Evolutionary conservation across 805 yeast species (phyloP).

Genomic region (Yamadazyma endophytica): DNA sequence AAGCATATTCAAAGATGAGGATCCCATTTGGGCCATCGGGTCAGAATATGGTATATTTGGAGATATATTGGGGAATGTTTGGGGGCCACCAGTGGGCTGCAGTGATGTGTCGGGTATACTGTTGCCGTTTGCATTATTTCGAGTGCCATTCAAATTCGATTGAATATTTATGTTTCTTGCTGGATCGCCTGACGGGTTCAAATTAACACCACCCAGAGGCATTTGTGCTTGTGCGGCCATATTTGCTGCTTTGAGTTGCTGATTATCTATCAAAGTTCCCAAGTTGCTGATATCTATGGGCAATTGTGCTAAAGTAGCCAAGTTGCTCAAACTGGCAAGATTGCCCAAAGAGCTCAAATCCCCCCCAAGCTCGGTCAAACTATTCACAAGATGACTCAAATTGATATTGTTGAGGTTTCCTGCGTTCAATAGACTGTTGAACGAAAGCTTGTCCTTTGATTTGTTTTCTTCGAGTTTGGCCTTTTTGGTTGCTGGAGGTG

Average conservation of each 20-base stretch:
- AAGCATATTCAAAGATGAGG: slow-evolving; percentile 50
- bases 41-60: slow-evolving; percentile 7
- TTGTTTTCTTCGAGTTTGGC: too few relatives aligned
- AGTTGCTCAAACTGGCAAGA: slow-evolving; percentile 34
- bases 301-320: slow-evolving; percentile 40
- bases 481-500: too few relatives aligned
- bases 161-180: background rate
- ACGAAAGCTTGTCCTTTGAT: too few relatives aligned
- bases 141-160: background rate
- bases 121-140: background rate
- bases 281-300: slow-evolving; percentile 37
- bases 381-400: slow-evolving; percentile 39
- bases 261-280: slow-evolving; percentile 25
- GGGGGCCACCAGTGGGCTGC: slow-evolving; percentile 4
- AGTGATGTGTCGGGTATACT: background rate
- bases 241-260: slow-evolving; percentile 7
- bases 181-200: background rate
- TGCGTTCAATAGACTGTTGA: slow-evolving; percentile 23
- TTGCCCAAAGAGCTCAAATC: slow-evolving; percentile 33
- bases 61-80: slow-evolving; percentile 9
- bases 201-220: slow-evolving; percentile 1
- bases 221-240: too few relatives aligned
- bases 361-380: slow-evolving; percentile 31
- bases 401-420: slow-evolving; percentile 41
- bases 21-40: slow-evolving; percentile 8